These are phyloP conservation scores for Schoenoplectus tabernaemontani DNA, from an alignment of 202 grass and related monocot species.

Conservation along the genomic window DNA sequence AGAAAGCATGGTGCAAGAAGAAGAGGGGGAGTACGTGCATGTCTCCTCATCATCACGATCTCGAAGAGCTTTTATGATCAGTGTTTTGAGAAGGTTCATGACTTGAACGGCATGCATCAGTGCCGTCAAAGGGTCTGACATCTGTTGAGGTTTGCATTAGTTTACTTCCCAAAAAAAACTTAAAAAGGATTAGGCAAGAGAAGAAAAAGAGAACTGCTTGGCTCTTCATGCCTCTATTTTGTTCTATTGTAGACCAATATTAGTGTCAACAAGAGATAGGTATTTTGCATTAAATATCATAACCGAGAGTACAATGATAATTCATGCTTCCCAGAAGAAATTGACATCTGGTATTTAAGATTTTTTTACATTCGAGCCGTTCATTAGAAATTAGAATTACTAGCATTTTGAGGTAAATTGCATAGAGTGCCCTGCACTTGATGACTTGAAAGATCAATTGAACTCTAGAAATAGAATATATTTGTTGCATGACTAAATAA, in stretches of 20 bases:
- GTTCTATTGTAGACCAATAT: not conserved
- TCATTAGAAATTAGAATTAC: too few species aligned
- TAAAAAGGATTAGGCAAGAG: not conserved
- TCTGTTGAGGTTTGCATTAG: slow-evolving; percentile 28
- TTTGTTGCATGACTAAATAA: too few species aligned
- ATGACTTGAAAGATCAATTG: too few species aligned
- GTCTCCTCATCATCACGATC: slow-evolving; percentile 50
- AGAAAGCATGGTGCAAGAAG: slow-evolving; percentile 25
- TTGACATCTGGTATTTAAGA: not conserved
- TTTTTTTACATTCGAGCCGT: too few species aligned
- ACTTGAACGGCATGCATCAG: slow-evolving; percentile 86
- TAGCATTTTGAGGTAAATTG: too few species aligned
- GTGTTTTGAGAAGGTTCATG: slow-evolving; percentile 72
- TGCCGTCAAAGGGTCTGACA: slow-evolving; percentile 74
- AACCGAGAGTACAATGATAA: not conserved
- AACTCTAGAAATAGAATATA: too few species aligned
- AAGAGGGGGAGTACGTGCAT: slow-evolving; percentile 53
- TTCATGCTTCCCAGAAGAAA: not conserved
- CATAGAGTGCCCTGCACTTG: too few species aligned
- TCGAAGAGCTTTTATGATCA: slow-evolving; percentile 57
- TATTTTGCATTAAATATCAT: not conserved
- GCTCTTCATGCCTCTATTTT: not conserved
- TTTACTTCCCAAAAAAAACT: not conserved
- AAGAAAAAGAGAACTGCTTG: not conserved
- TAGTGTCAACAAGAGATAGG: not conserved